These are phyloP conservation scores for Chytridiales sp. DNA, from an alignment of 371 early-diverging fungal species.

Conservation along the genomic window DNA sequence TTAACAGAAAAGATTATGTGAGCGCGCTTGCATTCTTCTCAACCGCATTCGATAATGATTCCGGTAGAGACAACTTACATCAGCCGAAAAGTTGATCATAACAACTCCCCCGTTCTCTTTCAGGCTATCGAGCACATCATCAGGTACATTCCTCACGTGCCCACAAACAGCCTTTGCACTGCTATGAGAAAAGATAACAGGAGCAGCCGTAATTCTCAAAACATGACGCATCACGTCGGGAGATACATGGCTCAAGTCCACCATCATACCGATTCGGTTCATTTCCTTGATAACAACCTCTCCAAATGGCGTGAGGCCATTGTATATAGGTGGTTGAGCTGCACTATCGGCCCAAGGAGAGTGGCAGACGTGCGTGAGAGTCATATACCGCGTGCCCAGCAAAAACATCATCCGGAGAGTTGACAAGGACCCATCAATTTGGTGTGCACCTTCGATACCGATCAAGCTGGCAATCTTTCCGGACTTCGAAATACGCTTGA, in stretches of 20 bases:
- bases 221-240: constrained; percentile 63
- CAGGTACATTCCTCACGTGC: constrained; percentile 67
- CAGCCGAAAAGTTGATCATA: constrained; percentile 40
- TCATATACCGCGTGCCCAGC: constrained; percentile 68
- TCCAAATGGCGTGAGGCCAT: constrained; percentile 62
- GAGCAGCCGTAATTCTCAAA: constrained; percentile 54
- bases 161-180: constrained; percentile 56
- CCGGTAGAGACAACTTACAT: constrained; percentile 11
- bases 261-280: constrained; percentile 72
- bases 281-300: constrained; percentile 57
- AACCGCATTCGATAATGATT: no score
- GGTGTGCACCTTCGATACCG: constrained; percentile 66
- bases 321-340: constrained; percentile 50
- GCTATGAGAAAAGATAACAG: constrained; percentile 65
- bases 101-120: constrained; percentile 63
- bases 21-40: neutral
- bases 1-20: no score
- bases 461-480: constrained; percentile 60
- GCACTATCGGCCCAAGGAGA: constrained; percentile 68
- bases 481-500: constrained; percentile 41
- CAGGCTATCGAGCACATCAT: constrained; percentile 52
- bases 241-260: constrained; percentile 65
- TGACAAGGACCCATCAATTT: constrained; percentile 60
- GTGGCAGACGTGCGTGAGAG: constrained; percentile 67
- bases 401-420: constrained; percentile 57